phyloP scores from a whole-genome alignment of 306 rosid genomes.

The Casuarina equisetifolia region DNA sequence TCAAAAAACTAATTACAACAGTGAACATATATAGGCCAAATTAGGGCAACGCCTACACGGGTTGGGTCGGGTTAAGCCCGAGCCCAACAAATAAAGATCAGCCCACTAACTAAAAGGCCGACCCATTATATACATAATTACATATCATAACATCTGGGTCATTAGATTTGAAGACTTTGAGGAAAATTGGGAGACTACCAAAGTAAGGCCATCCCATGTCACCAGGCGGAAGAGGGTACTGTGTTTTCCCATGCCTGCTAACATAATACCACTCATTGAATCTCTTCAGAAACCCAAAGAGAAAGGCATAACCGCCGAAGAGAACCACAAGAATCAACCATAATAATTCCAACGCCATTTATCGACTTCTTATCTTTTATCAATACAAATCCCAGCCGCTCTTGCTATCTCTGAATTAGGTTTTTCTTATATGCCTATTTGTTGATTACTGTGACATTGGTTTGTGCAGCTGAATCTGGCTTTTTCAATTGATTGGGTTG shows the following conservation, averaged over 20 bases:
- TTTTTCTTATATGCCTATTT: constrained; percentile 14
- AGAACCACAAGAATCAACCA: neutral
- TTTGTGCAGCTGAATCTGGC: constrained; percentile 9
- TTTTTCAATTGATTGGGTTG: constrained; percentile 7
- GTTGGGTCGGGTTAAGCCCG: no score
- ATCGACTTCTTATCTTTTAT: no score
- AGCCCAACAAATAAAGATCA: no score
- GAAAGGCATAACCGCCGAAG: constrained; percentile 7
- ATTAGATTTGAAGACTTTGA: constrained; percentile 14
- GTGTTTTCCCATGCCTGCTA: neutral
- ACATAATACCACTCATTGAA: constrained; percentile 10
- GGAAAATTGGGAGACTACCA: constrained; percentile 5
- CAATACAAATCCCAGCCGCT: no score
- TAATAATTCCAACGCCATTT: neutral
- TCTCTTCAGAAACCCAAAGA: constrained; percentile 4
- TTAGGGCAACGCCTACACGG: no score
- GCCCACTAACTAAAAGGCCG: no score
- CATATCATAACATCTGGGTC: no score
- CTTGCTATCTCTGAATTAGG: neutral
- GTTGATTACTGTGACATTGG: constrained; percentile 15
- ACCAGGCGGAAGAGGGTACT: constrained; percentile 13
- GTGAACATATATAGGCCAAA: no score
- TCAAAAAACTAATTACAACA: no score
- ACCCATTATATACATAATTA: no score
- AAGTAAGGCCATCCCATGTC: constrained; percentile 27